These are phyloP conservation scores for Davidsoniella virescens DNA, from an alignment of 2,329 filamentous ascomycete genomes.

Conservation along the genomic window DNA sequence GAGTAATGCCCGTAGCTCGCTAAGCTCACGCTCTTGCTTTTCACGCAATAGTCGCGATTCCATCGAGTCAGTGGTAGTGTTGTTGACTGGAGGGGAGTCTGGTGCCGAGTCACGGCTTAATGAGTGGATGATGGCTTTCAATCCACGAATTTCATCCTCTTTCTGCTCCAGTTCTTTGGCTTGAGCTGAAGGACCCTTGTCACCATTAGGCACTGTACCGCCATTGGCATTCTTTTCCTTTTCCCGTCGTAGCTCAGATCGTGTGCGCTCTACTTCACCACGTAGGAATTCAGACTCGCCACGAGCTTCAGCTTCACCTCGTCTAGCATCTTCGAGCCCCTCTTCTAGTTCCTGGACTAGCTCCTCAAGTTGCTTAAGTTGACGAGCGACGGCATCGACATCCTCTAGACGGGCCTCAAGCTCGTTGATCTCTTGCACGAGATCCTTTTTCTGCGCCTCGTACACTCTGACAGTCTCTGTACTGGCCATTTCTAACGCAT, in stretches of 20 bases:
- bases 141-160: slow-evolving; percentile 89
- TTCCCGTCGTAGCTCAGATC: slow-evolving; percentile 75
- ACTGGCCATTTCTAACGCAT: slow-evolving; percentile 88
- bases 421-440: slow-evolving; percentile 70
- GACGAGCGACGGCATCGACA: slow-evolving; percentile 75
- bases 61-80: slow-evolving; percentile 33
- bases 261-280: slow-evolving; percentile 83
- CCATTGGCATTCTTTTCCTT: slow-evolving; percentile 53
- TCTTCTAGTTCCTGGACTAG: slow-evolving; percentile 94
- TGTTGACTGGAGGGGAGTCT: slow-evolving; percentile 19
- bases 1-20: slow-evolving; percentile 56
- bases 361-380: slow-evolving; percentile 90
- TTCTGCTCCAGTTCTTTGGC: slow-evolving; percentile 78
- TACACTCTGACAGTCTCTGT: slow-evolving; percentile 93
- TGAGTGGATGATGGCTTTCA: slow-evolving; percentile 96
- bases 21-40: slow-evolving; percentile 63
- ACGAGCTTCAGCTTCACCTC: slow-evolving; percentile 87
- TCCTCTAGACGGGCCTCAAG: slow-evolving; percentile 71
- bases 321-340: slow-evolving; percentile 81
- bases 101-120: slow-evolving; percentile 54
- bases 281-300: slow-evolving; percentile 91
- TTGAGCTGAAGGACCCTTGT: slow-evolving; percentile 10
- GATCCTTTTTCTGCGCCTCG: slow-evolving; percentile 75
- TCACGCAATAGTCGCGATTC: slow-evolving; percentile 45
- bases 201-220: background rate